These are phyloP conservation scores for Moniliophthora roreri DNA, from an alignment of 1,284 basidiomycete species.

Conservation along the genomic window DNA sequence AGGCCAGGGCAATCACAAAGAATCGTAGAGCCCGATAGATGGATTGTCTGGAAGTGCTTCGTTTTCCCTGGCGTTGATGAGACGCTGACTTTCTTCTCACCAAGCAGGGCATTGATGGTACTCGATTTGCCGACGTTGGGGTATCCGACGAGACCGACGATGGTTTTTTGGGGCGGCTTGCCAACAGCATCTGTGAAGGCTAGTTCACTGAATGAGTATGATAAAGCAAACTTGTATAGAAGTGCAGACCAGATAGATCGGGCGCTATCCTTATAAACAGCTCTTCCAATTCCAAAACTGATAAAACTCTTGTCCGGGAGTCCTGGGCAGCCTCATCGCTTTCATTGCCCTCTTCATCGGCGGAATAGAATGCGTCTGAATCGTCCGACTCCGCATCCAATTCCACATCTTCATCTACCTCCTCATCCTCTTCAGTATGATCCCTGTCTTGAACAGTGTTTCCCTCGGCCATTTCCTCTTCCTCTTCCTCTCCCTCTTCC, in stretches of 20 bases:
- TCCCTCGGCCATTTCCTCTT: constrained; percentile 25
- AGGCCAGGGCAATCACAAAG: constrained; percentile 99
- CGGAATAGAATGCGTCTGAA: constrained; percentile 23
- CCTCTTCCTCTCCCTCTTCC: constrained; percentile 23
- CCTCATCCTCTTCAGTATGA: too few species aligned
- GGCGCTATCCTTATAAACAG: constrained; percentile 83
- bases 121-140: constrained; percentile 98
- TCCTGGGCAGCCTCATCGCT: constrained; percentile 58
- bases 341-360: constrained; percentile 41
- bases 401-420: constrained; percentile 23
- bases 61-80: constrained; percentile 98
- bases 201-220: constrained; percentile 27
- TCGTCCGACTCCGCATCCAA: constrained; percentile 25
- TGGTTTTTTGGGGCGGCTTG: constrained; percentile 66
- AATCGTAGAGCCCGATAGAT: constrained; percentile 83
- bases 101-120: constrained; percentile 94
- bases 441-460: too few species aligned
- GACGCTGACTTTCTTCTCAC: constrained; percentile 96
- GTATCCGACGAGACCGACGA: constrained; percentile 96
- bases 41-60: constrained; percentile 99
- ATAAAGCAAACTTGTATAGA: neutral
- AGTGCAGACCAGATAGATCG: constrained; percentile 60
- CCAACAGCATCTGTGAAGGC: constrained; percentile 70
- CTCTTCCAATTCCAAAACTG: constrained; percentile 88
- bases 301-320: constrained; percentile 78